A percentile compares a stretch with the other conserved stretches of the same genome.
Evolutionary conservation across 1,284 basidiomycete species (phyloP).

Genomic region (Ganoderma multipileum): DNA sequence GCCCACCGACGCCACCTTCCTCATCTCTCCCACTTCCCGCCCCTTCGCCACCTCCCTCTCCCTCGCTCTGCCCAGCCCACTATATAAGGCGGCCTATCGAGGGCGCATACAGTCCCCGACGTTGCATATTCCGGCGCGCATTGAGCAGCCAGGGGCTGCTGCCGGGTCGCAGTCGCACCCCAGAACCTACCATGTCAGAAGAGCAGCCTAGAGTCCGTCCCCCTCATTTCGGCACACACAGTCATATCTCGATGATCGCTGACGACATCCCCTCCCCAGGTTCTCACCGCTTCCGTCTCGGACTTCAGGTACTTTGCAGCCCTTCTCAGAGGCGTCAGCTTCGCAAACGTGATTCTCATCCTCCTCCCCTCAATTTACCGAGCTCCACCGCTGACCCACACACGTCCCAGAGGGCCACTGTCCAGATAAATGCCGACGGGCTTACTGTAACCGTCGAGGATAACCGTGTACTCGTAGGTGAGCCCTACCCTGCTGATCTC

Average conservation of each 20-base stretch:
- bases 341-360: constrained; percentile 64
- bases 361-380: constrained; percentile 15
- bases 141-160: constrained; percentile 3
- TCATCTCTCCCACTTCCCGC: background rate
- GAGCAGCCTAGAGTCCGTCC: constrained; percentile 29
- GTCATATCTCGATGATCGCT: constrained; percentile 26
- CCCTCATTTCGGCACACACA: constrained; percentile 25
- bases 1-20: background rate
- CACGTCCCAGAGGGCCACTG: constrained; percentile 70
- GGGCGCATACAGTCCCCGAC: background rate
- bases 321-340: constrained; percentile 80
- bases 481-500: constrained; percentile 29
- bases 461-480: constrained; percentile 79
- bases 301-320: constrained; percentile 82
- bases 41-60: constrained; percentile 13
- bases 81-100: background rate
- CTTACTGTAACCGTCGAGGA: constrained; percentile 91
- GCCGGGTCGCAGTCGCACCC: constrained; percentile 17
- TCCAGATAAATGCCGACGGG: constrained; percentile 74
- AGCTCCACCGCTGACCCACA: constrained; percentile 16
- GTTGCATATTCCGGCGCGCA: background rate
- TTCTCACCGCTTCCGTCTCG: constrained; percentile 78
- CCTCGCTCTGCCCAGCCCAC: constrained; percentile 5
- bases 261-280: constrained; percentile 47
- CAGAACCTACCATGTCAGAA: constrained; percentile 32